Conservation (phyloP, 169 alveolate species). For the Hepatocystis sp. region DNA sequence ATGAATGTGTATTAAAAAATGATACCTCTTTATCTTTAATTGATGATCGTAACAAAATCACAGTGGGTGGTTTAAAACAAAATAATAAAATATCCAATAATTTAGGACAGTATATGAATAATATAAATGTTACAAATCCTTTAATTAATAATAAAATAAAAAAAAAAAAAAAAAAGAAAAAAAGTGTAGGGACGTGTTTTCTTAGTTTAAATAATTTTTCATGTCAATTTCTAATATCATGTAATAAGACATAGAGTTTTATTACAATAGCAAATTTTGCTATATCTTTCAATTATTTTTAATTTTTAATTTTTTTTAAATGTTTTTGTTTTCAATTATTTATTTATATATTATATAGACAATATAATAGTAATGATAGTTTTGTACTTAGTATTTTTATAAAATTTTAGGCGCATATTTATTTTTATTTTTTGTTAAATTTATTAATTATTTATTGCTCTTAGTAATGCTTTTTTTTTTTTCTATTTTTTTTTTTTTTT, state of each 20-base stretch:
- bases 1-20: conserved; percentile 36
- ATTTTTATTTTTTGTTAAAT: conserved; percentile 13
- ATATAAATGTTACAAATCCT: conserved; percentile 18
- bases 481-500: conserved; percentile 29
- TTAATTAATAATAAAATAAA: conserved; percentile 39
- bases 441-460: conserved; percentile 17
- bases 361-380: conserved; percentile 18
- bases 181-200: conserved; percentile 42
- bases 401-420: conserved; percentile 56
- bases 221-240: conserved; percentile 63
- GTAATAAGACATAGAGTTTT: conserved; percentile 63
- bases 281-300: conserved; percentile 23
- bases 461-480: conserved; percentile 4
- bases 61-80: conserved; percentile 7
- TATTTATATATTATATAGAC: conserved; percentile 39
- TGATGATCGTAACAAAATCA: conserved; percentile 8
- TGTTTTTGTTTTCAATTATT: conserved; percentile 29
- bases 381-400: conserved; percentile 27
- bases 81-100: not conserved
- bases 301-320: conserved; percentile 9
- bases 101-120: conserved; percentile 20
- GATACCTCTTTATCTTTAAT: conserved; percentile 27
- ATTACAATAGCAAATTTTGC: conserved; percentile 5
- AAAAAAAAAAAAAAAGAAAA: conserved; percentile 43
- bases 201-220: conserved; percentile 62